Base-by-base conservation (phyloP, 2,329 filamentous ascomycete species). In the Camillea tinctor region DNA sequence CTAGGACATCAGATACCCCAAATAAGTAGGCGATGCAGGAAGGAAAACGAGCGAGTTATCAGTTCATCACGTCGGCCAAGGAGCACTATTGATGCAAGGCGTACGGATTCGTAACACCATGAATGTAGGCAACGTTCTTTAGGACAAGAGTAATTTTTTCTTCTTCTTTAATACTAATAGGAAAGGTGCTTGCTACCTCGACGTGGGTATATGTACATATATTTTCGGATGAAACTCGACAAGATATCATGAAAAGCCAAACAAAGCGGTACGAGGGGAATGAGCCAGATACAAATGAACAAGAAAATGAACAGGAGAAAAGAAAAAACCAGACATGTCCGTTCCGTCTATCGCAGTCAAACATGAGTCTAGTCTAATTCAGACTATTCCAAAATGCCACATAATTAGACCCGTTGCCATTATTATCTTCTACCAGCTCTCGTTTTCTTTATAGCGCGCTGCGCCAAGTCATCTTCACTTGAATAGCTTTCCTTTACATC, bases 401-500 rank as follows among this genome's bases (percentile, higher is more conserved):
- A n/a, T 11, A 6, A 44, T 44, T 44, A 44, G 36, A 44, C 36
- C 11, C 36, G n/a, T 2, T 15, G n/a, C 36, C 36, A n/a, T 44
- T 15, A 13, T 44, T 44, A 44, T n/a, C 36, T 15, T 11, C 13
- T 30, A 2, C 17, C 36, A 40, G 3, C 15, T 11, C 36, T 40
- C 3, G 9, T 13, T 40, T 15, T 17, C 13, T 11, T 9, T 15
- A 44, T 5, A n/a, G 17, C 36, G 36, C 36, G n/a, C 36, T 11
- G 36, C 36, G 11, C 36, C 36, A 44, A 9, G 26, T n/a, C 36
- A 44, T n/a, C 13, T 15, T 44, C 36, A 15, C 36, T 17, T 2
- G 36, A 44, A 15, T 4, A 3, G 26, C 2, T 30, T 2, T 44
- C 15, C 6, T 57, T 64, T 67, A 72, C 68, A 72, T 71, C 69